A percentile compares a stretch with the other conserved stretches of the same genome.
These are phyloP conservation scores for Akanthomyces dipterigenus DNA, from an alignment of 2,329 filamentous ascomycete genomes.

Conservation along the genomic window DNA sequence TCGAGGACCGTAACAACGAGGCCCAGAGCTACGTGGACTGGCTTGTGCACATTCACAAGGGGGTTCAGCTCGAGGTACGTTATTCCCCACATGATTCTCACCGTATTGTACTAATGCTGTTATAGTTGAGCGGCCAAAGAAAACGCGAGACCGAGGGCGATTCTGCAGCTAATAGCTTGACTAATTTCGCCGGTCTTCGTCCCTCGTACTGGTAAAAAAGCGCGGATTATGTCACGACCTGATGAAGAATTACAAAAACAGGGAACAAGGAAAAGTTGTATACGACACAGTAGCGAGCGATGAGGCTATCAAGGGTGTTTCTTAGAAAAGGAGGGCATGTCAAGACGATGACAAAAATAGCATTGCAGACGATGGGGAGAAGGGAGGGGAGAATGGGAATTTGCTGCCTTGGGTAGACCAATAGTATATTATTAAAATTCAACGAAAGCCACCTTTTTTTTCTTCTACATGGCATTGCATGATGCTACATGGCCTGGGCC, in stretches of 20 bases:
- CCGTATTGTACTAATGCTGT: constrained; percentile 1
- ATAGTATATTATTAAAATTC: not conserved
- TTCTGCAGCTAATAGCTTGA: constrained; percentile 34
- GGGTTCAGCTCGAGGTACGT: constrained; percentile 80
- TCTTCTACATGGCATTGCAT: not conserved
- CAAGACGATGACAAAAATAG: not conserved
- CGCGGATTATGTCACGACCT: not conserved
- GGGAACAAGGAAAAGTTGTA: constrained; percentile 7
- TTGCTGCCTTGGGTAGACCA: not conserved
- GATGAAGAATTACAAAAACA: constrained; percentile 2
- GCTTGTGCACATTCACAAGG: constrained; percentile 90
- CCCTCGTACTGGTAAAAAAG: constrained; percentile 50
- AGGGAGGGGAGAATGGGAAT: not conserved
- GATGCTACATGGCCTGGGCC: too few relatives aligned
- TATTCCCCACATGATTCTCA: too few relatives aligned
- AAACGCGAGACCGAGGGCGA: constrained; percentile 58
- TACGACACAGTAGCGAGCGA: not conserved
- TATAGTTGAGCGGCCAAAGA: constrained; percentile 59
- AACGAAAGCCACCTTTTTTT: not conserved
- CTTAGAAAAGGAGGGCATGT: not conserved
- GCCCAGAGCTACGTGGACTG: constrained; percentile 98
- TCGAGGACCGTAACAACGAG: constrained; percentile 96
- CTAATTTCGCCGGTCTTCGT: constrained; percentile 52
- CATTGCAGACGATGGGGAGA: not conserved
- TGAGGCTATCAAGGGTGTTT: not conserved